phyloP scores from a whole-genome alignment of 345 rosid species.

The Salix purpurea region DNA sequence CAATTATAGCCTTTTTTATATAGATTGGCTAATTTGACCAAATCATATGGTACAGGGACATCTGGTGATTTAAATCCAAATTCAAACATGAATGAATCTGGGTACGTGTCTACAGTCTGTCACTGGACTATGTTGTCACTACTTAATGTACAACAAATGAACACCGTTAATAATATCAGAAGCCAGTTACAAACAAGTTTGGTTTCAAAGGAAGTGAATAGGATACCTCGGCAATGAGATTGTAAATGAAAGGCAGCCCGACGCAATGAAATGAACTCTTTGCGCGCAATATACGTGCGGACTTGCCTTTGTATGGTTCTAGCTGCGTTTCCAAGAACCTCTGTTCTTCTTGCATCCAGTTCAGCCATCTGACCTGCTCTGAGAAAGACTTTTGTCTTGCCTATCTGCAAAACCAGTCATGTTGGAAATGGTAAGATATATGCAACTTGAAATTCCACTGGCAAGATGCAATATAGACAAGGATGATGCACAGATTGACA shows the following conservation, averaged over 20 bases:
- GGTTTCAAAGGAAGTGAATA: not conserved
- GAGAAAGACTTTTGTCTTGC: slow-evolving; percentile 86
- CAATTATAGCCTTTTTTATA: not conserved
- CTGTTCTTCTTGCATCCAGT: slow-evolving; percentile 95
- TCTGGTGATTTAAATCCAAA: not conserved
- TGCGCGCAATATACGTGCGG: slow-evolving; percentile 78
- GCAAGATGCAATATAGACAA: not conserved
- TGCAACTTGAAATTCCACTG: slow-evolving; percentile 1
- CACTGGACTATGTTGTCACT: not conserved
- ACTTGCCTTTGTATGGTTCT: slow-evolving; percentile 82
- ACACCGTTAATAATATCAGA: not conserved
- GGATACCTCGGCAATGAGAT: slow-evolving; percentile 81
- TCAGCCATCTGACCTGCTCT: slow-evolving; percentile 99
- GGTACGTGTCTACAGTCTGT: no score
- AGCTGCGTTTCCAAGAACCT: slow-evolving; percentile 97
- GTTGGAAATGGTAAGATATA: slow-evolving; percentile 10
- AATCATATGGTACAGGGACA: not conserved
- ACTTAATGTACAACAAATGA: not conserved
- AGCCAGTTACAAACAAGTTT: slow-evolving; percentile 4
- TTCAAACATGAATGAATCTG: not conserved
- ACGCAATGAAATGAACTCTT: slow-evolving; percentile 72
- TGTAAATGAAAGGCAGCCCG: slow-evolving; percentile 79
- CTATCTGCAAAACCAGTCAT: slow-evolving; percentile 56
- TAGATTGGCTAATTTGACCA: not conserved
- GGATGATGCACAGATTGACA: not conserved